Percentiles rank a stretch among this genome's conserved stretches.
Evolutionary conservation across 1,284 basidiomycete species (phyloP).

Genomic region (Wallemia mellicola): DNA sequence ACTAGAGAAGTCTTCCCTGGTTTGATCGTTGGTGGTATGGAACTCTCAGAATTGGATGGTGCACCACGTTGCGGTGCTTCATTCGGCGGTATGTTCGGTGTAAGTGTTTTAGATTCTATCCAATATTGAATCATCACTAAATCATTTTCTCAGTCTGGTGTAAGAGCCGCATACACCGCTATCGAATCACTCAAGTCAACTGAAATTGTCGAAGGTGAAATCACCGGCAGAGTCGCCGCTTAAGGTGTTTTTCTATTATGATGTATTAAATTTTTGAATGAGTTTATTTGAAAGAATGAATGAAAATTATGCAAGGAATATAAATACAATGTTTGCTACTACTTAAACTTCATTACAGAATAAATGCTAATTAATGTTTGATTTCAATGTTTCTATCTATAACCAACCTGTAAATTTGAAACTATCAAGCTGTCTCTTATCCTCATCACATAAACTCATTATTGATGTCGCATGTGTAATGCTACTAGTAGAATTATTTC

Average conservation of each 20-base stretch:
- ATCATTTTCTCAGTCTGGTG: slow-evolving; percentile 39
- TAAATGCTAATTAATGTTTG: neutral
- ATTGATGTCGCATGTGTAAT: neutral
- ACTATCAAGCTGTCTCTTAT: neutral
- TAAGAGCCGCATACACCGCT: slow-evolving; percentile 45
- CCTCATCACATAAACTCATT: neutral
- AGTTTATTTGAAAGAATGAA: no score
- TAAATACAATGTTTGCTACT: no score
- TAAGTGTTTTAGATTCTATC: slow-evolving; percentile 3
- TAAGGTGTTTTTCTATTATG: neutral
- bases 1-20: slow-evolving; percentile 54
- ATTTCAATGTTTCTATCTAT: neutral
- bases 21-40: slow-evolving; percentile 33
- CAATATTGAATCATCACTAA: neutral
- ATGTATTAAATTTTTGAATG: neutral
- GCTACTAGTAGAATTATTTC: neutral
- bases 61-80: slow-evolving; percentile 52
- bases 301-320: no score
- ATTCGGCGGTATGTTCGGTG: slow-evolving; percentile 5
- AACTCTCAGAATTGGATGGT: slow-evolving; percentile 52
- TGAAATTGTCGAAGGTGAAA: slow-evolving; percentile 31
- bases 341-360: no score
- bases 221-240: slow-evolving; percentile 19
- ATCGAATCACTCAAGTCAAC: slow-evolving; percentile 29
- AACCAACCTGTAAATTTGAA: neutral